These are phyloP conservation scores for Capronia epimyces DNA, from an alignment of 2,329 filamentous ascomycete genomes.

Conservation along the genomic window DNA sequence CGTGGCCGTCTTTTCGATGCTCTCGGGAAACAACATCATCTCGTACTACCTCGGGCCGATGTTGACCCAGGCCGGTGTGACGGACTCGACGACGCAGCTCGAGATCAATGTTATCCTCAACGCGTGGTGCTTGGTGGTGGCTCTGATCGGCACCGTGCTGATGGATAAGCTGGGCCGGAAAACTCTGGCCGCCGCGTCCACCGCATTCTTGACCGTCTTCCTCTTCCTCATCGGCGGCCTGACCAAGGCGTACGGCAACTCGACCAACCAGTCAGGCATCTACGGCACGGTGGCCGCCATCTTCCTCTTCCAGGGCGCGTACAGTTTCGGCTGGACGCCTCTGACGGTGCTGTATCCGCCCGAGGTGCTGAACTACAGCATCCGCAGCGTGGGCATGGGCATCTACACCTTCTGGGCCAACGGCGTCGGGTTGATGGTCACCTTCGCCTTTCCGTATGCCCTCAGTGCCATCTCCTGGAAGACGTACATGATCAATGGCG, in stretches of 20 bases:
- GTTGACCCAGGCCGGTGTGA: constrained; percentile 46
- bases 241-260: constrained; percentile 41
- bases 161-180: constrained; percentile 43
- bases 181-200: constrained; percentile 37
- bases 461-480: constrained; percentile 43
- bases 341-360: constrained; percentile 47
- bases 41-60: constrained; percentile 41
- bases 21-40: constrained; percentile 23
- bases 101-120: constrained; percentile 50
- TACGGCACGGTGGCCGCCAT: constrained; percentile 39
- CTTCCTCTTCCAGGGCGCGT: constrained; percentile 36
- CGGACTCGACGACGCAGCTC: constrained; percentile 41
- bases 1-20: constrained; percentile 18
- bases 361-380: constrained; percentile 48
- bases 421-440: constrained; percentile 35
- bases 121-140: constrained; percentile 44
- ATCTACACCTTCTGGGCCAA: constrained; percentile 33
- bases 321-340: constrained; percentile 47
- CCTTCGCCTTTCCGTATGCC: constrained; percentile 42
- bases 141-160: constrained; percentile 43
- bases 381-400: constrained; percentile 46
- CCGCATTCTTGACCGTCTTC: constrained; percentile 34
- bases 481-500: constrained; percentile 47
- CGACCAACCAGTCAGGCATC: constrained; percentile 36
- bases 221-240: constrained; percentile 50